Evolutionary conservation across 441 rosid genomes (phyloP).

Genomic region (Isatis lusitanica): DNA sequence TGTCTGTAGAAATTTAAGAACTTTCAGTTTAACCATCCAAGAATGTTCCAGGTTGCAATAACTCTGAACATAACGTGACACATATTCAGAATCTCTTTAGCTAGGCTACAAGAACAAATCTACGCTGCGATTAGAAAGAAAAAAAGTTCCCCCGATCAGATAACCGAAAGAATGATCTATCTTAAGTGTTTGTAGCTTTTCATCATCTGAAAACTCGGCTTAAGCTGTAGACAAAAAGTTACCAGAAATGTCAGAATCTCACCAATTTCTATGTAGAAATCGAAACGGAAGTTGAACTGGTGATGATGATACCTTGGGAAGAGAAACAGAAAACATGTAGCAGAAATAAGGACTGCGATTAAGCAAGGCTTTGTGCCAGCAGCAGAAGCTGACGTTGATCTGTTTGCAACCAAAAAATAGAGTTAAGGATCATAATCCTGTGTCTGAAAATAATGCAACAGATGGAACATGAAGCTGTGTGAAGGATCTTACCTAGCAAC

Average conservation of each 20-base stretch:
- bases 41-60: conserved; percentile 28
- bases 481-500: conserved; percentile 49
- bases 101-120: conserved; percentile 29
- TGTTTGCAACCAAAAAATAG: conserved; percentile 28
- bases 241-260: background rate
- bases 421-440: background rate
- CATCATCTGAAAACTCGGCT: conserved; percentile 19
- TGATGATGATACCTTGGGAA: conserved; percentile 41
- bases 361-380: conserved; percentile 38
- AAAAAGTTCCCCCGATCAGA: conserved; percentile 1
- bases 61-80: conserved; percentile 28
- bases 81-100: conserved; percentile 14
- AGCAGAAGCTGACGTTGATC: conserved; percentile 66
- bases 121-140: background rate
- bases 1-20: background rate
- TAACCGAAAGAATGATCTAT: conserved; percentile 26
- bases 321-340: conserved; percentile 39
- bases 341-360: conserved; percentile 34
- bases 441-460: conserved; percentile 3
- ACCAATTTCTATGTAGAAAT: background rate
- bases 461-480: background rate
- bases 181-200: conserved; percentile 20
- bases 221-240: conserved; percentile 17
- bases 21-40: conserved; percentile 7
- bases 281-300: conserved; percentile 9